These are phyloP conservation scores for Sarocladiaceae sp. DNA, from an alignment of 2,329 filamentous ascomycete species.

Conservation along the genomic window DNA sequence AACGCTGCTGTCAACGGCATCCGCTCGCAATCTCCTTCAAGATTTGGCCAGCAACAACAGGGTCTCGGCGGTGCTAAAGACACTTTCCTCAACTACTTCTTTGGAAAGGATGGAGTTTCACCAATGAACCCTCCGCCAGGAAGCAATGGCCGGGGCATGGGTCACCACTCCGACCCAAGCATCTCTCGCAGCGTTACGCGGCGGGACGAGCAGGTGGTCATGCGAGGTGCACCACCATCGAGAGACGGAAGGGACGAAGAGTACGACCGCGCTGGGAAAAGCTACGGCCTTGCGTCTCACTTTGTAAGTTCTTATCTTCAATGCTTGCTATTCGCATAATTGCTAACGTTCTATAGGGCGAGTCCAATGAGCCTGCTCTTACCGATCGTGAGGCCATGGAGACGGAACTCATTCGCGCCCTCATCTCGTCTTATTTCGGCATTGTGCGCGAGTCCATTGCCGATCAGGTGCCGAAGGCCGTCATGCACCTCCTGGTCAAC, in stretches of 20 bases:
- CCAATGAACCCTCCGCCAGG: conserved; percentile 17
- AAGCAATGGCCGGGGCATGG: conserved; percentile 56
- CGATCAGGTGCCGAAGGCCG: conserved; percentile 95
- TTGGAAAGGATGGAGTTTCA: conserved; percentile 78
- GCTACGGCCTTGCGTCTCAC: conserved; percentile 40
- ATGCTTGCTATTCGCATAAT: background rate
- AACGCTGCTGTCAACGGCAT: conserved; percentile 60
- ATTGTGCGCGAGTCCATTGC: conserved; percentile 98
- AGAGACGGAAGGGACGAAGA: conserved; percentile 28
- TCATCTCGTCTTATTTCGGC: conserved; percentile 98
- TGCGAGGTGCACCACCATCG: conserved; percentile 40
- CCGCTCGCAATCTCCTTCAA: conserved; percentile 50
- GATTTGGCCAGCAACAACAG: conserved; percentile 32
- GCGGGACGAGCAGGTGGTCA: conserved; percentile 54
- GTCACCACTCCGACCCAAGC: conserved; percentile 71
- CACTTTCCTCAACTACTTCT: conserved; percentile 97
- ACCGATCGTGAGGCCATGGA: conserved; percentile 96
- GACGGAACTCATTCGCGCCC: conserved; percentile 90
- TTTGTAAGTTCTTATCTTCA: conserved; percentile 47
- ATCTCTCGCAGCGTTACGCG: conserved; percentile 76
- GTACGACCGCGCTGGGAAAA: conserved; percentile 34
- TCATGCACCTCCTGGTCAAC: conserved; percentile 98
- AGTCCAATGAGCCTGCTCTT: conserved; percentile 72
- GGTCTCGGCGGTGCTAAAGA: conserved; percentile 63
- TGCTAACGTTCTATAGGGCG: conserved; percentile 31